Evolutionary conservation across 805 yeast species (phyloP).

Genomic region (Hanseniaspora meyeri): DNA sequence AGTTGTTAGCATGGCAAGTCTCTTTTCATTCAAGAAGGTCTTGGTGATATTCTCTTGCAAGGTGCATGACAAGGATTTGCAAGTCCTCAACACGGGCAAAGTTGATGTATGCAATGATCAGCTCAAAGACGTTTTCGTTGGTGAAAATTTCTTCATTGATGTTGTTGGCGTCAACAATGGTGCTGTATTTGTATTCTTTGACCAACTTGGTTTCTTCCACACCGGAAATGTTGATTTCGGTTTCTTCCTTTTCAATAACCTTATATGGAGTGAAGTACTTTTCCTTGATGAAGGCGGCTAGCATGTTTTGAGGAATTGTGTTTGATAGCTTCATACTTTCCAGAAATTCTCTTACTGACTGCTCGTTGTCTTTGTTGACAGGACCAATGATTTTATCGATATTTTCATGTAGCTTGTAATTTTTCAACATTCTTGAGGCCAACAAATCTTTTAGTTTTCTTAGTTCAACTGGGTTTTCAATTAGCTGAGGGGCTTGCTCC

Average conservation of each 20-base stretch:
- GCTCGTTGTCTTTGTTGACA: background rate
- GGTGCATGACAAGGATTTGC: background rate
- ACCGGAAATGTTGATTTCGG: background rate
- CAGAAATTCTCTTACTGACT: background rate
- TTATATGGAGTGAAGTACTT: background rate
- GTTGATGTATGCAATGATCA: background rate
- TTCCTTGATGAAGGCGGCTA: background rate
- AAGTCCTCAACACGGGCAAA: background rate
- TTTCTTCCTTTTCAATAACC: background rate
- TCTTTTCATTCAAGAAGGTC: background rate
- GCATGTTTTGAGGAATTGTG: background rate
- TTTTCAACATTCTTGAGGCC: background rate
- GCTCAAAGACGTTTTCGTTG: background rate
- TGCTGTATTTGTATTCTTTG: background rate
- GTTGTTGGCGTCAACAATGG: background rate
- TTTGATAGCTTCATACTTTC: background rate
- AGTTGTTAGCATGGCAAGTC: background rate
- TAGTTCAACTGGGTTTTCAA: background rate
- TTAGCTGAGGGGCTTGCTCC: background rate
- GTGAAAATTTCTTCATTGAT: constrained; percentile 8
- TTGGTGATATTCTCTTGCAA: constrained; percentile 2
- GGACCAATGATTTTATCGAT: background rate
- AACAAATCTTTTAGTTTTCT: background rate
- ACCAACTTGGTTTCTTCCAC: background rate
- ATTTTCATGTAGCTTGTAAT: background rate